Conservation (phyloP, 192 early-diverging fungal species). For the Blastocladiella britannica region DNA sequence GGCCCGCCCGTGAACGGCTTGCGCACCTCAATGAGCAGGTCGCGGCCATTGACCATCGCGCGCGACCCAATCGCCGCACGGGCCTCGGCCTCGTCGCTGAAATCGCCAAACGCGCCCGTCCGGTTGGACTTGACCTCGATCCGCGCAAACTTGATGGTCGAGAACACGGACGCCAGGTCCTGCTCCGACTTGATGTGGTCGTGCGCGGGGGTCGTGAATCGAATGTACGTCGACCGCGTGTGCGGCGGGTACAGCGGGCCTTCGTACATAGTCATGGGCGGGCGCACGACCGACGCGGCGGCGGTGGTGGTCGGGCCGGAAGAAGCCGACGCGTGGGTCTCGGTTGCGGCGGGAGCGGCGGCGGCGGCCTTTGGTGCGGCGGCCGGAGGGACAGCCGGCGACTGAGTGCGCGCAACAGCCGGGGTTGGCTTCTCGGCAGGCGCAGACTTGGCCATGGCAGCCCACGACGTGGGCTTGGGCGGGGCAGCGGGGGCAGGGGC, state of each 20-base stretch:
- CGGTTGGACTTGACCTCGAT: background rate
- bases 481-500: background rate
- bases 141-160: background rate
- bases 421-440: background rate
- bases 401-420: background rate
- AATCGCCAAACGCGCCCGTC: too few relatives aligned
- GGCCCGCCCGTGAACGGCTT: background rate
- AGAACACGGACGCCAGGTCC: background rate
- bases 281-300: too few relatives aligned
- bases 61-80: too few relatives aligned
- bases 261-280: too few relatives aligned
- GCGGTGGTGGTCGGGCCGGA: too few relatives aligned
- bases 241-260: too few relatives aligned
- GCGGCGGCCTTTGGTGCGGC: background rate
- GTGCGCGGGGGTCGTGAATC: too few relatives aligned
- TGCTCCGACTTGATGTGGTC: background rate
- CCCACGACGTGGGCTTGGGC: background rate
- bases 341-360: background rate
- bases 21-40: too few relatives aligned
- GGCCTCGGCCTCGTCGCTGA: too few relatives aligned
- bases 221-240: too few relatives aligned
- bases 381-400: background rate
- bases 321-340: background rate
- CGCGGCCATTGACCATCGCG: too few relatives aligned
- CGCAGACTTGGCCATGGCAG: background rate